Evolutionary conservation across 164 flowering plant species (phyloP).

Genomic region (Malania oleifera): DNA sequence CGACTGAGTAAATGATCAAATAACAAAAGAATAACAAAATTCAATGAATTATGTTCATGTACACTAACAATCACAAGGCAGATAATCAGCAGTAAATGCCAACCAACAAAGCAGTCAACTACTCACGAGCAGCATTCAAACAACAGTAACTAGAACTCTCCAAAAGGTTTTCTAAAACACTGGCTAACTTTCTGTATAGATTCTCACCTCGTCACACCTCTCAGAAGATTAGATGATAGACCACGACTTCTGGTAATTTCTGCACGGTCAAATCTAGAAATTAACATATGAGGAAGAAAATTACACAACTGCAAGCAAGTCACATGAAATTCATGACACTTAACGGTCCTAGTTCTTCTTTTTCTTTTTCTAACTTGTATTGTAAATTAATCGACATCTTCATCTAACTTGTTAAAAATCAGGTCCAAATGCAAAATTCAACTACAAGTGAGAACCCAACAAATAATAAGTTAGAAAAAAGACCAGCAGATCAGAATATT

Average conservation of each 20-base stretch:
- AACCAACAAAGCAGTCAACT: constrained; percentile 28
- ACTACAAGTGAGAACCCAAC: background rate
- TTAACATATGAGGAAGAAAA: background rate
- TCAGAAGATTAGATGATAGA: background rate
- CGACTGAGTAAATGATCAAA: background rate
- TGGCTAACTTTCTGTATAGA: background rate
- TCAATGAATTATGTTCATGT: constrained; percentile 3
- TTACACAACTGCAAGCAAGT: background rate
- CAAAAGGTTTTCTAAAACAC: background rate
- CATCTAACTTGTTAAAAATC: background rate
- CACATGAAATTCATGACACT: background rate
- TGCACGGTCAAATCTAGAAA: background rate
- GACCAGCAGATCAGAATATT: background rate
- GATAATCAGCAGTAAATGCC: constrained; percentile 16
- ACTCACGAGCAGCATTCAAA: constrained; percentile 23
- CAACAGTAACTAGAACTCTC: constrained; percentile 9
- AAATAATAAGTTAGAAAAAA: background rate
- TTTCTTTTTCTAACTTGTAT: background rate
- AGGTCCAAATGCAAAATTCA: background rate
- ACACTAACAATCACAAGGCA: constrained; percentile 11
- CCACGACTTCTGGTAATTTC: background rate
- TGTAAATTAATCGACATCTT: background rate
- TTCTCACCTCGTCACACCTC: background rate
- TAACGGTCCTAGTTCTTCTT: background rate
- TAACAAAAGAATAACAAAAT: background rate